Conservation (phyloP, 257 asterid genomes). For the Voacanga thouarsii region DNA sequence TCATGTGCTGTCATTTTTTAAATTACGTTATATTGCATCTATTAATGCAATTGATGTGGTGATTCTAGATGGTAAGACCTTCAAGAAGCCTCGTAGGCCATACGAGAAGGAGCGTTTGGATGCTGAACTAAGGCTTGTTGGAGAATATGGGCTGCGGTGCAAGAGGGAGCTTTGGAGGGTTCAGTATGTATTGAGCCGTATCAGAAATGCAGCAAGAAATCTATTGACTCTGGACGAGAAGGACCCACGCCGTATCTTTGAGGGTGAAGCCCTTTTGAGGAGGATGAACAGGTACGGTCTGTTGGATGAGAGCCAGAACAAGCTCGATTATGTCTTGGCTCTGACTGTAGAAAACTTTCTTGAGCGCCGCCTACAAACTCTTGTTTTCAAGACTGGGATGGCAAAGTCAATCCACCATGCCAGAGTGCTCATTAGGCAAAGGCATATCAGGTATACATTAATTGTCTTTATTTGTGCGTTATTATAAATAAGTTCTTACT, state of each 20-base stretch:
- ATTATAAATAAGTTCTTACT: background rate
- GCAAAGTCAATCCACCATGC: conserved; percentile 55
- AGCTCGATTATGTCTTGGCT: conserved; percentile 48
- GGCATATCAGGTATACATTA: conserved; percentile 39
- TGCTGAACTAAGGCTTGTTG: conserved; percentile 67
- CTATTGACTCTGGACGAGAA: conserved; percentile 66
- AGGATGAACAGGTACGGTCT: conserved; percentile 58
- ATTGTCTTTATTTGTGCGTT: background rate
- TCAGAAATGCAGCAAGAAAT: conserved; percentile 55
- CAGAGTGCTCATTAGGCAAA: conserved; percentile 49
- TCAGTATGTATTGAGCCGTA: conserved; percentile 60
- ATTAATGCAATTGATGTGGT: background rate
- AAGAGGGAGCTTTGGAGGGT: conserved; percentile 76
- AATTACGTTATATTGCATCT: too few relatives aligned
- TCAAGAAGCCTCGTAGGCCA: conserved; percentile 68
- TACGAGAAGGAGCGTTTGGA: conserved; percentile 71
- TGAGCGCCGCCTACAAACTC: conserved; percentile 45
- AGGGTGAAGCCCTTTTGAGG: conserved; percentile 67
- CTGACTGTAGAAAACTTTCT: conserved; percentile 49
- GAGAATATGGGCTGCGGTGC: conserved; percentile 61
- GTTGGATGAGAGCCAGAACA: conserved; percentile 45
- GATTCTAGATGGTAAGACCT: conserved; percentile 55
- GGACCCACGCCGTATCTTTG: conserved; percentile 65
- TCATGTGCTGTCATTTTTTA: background rate
- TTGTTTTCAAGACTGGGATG: conserved; percentile 46